Conservation (phyloP, 352 stramenopile species). For the Globisporangium nodosum region DNA sequence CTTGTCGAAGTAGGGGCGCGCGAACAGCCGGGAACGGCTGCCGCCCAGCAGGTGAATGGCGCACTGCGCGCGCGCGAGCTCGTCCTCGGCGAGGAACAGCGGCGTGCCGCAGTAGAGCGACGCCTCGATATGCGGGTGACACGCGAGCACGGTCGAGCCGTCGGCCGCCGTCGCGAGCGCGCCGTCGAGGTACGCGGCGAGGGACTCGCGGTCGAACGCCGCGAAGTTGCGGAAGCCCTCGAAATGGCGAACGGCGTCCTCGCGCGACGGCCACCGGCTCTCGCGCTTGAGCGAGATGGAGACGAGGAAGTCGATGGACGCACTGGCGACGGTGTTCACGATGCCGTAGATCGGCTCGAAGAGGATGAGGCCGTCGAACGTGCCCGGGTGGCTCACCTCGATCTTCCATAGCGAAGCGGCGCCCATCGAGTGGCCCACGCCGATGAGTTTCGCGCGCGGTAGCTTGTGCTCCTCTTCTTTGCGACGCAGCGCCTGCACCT, state of each 20-base stretch:
- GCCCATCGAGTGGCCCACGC: conserved; percentile 46
- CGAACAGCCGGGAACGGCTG: conserved; percentile 21
- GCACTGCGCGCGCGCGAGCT: conserved; percentile 26
- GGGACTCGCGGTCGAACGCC: conserved; percentile 26
- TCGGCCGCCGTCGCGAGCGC: conserved; percentile 10
- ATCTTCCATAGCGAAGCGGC: conserved; percentile 26
- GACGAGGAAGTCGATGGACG: conserved; percentile 27
- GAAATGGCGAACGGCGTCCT: conserved; percentile 21
- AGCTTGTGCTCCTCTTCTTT: conserved; percentile 2
- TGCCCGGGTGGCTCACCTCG: conserved; percentile 26
- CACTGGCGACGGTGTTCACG: not conserved
- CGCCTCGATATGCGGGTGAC: conserved; percentile 35
- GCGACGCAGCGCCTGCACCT: not conserved
- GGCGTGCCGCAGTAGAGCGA: conserved; percentile 24
- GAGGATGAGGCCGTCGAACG: conserved; percentile 34
- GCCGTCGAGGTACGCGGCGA: conserved; percentile 24
- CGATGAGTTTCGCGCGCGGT: conserved; percentile 23
- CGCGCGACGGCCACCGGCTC: conserved; percentile 20
- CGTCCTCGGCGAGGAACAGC: conserved; percentile 17
- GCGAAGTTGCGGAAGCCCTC: conserved; percentile 25
- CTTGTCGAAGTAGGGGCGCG: conserved; percentile 5
- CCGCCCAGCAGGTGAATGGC: conserved; percentile 26
- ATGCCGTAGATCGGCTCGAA: conserved; percentile 38
- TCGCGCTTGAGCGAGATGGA: conserved; percentile 21
- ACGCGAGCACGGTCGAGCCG: conserved; percentile 19